phyloP scores from a whole-genome alignment of 768 basidiomycete genomes.

The Phlegmacium glaucopus region DNA sequence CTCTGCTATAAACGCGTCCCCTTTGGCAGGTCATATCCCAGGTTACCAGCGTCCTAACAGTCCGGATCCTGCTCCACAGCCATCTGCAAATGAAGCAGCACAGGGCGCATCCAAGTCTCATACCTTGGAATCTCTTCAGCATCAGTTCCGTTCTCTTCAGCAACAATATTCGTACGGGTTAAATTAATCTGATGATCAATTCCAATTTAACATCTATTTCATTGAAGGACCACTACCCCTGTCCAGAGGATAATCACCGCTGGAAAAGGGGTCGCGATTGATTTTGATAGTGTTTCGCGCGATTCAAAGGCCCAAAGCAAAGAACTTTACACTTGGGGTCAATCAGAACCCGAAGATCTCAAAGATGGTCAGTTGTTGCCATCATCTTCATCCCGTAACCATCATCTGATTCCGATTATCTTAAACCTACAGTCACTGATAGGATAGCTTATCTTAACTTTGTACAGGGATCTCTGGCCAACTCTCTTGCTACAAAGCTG shows the following conservation, averaged over 20 bases:
- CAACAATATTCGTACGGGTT: constrained; percentile 67
- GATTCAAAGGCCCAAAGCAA: constrained; percentile 75
- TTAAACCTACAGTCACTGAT: constrained; percentile 56
- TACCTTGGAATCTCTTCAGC: constrained; percentile 59
- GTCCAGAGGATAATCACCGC: constrained; percentile 78
- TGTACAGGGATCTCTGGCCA: constrained; percentile 64
- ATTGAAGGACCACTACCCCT: constrained; percentile 51
- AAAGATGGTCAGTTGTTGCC: constrained; percentile 57
- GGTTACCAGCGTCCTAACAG: constrained; percentile 31
- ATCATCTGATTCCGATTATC: neutral
- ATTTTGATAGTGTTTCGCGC: constrained; percentile 63
- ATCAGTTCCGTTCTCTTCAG: constrained; percentile 69
- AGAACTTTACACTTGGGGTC: constrained; percentile 85
- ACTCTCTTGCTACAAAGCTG: constrained; percentile 56
- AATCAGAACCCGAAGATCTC: constrained; percentile 64
- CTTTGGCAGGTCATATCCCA: constrained; percentile 55
- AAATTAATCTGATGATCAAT: neutral
- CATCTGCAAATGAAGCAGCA: constrained; percentile 41
- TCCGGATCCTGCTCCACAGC: constrained; percentile 35
- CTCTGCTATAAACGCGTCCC: constrained; percentile 59
- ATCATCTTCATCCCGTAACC: neutral
- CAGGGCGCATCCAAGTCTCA: constrained; percentile 47
- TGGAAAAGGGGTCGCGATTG: constrained; percentile 75
- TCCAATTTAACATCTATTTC: constrained; percentile 3
- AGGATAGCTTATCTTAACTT: constrained; percentile 81